Evolutionary conservation across 1,139 yeast species (phyloP).

Genomic region (Yamadazyma mexicana): DNA sequence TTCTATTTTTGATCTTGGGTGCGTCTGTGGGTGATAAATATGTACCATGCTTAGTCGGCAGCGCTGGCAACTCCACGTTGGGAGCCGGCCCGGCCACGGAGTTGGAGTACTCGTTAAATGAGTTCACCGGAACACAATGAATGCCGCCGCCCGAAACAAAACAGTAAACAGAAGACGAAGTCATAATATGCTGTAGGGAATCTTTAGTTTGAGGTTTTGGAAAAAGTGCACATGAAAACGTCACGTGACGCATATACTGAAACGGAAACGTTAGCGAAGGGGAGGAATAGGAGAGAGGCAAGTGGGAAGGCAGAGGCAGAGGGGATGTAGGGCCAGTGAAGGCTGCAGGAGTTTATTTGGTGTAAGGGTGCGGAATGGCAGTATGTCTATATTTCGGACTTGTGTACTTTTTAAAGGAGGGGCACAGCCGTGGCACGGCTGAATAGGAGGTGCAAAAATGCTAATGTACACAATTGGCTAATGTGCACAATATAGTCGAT

Average conservation of each 20-base stretch:
- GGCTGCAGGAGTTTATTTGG: too few species aligned
- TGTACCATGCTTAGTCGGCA: slow-evolving; percentile 3
- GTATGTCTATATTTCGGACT: too few species aligned
- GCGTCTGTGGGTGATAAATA: slow-evolving; percentile 1
- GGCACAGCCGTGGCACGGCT: too few species aligned
- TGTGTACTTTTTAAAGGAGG: too few species aligned
- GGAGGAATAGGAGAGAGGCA: background rate
- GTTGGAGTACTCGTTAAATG: slow-evolving; percentile 20
- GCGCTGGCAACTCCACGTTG: slow-evolving; percentile 7
- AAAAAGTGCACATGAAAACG: slow-evolving; percentile 2
- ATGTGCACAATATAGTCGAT: too few species aligned
- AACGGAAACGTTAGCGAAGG: background rate
- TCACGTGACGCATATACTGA: background rate
- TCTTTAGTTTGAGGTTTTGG: background rate
- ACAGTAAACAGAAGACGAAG: slow-evolving; percentile 35
- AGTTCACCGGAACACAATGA: slow-evolving; percentile 38
- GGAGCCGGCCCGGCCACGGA: background rate
- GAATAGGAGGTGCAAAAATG: too few species aligned
- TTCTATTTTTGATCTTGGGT: slow-evolving; percentile 32
- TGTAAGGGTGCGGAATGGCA: too few species aligned
- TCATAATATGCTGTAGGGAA: background rate
- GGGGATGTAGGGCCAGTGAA: background rate
- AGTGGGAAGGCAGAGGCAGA: background rate
- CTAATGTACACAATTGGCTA: too few species aligned
- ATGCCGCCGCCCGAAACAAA: slow-evolving; percentile 39